These are phyloP conservation scores for Schizophyllum commune DNA, from an alignment of 1,284 basidiomycete species.

Conservation along the genomic window DNA sequence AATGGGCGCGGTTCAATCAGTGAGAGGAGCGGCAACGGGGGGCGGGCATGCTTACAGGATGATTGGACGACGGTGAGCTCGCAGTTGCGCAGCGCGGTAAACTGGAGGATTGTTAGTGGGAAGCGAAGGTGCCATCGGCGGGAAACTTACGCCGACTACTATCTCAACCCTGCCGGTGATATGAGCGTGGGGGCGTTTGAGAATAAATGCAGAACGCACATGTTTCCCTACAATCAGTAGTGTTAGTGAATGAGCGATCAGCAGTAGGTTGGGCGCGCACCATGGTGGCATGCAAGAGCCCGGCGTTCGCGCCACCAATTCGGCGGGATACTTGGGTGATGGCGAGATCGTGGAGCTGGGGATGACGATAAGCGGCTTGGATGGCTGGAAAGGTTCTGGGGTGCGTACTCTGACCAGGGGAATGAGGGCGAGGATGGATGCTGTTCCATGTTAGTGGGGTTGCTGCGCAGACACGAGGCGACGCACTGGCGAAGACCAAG, in stretches of 20 bases:
- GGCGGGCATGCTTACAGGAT: conserved; percentile 40
- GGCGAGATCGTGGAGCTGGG: conserved; percentile 69
- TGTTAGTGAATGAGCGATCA: conserved; percentile 7
- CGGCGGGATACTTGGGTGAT: conserved; percentile 71
- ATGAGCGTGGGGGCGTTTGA: conserved; percentile 5
- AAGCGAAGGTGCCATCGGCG: neutral
- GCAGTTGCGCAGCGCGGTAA: conserved; percentile 76
- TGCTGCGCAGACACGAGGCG: neutral
- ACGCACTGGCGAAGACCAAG: neutral
- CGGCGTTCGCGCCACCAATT: conserved; percentile 71
- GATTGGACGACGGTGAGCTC: conserved; percentile 82
- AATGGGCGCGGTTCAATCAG: neutral
- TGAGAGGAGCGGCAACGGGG: neutral
- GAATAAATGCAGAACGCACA: conserved; percentile 35
- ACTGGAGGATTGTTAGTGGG: conserved; percentile 26
- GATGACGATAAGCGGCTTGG: neutral
- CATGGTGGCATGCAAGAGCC: conserved; percentile 78
- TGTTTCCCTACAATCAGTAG: conserved; percentile 46
- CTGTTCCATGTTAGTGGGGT: conserved; percentile 23
- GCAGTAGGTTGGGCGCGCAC: conserved; percentile 28
- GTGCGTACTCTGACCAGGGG: conserved; percentile 61
- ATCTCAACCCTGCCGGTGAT: conserved; percentile 49
- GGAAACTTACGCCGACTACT: conserved; percentile 54
- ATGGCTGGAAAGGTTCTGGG: neutral
- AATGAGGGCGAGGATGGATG: conserved; percentile 58